phyloP scores from a whole-genome alignment of 1,139 yeast species.

The Wickerhamiella infanticola region DNA sequence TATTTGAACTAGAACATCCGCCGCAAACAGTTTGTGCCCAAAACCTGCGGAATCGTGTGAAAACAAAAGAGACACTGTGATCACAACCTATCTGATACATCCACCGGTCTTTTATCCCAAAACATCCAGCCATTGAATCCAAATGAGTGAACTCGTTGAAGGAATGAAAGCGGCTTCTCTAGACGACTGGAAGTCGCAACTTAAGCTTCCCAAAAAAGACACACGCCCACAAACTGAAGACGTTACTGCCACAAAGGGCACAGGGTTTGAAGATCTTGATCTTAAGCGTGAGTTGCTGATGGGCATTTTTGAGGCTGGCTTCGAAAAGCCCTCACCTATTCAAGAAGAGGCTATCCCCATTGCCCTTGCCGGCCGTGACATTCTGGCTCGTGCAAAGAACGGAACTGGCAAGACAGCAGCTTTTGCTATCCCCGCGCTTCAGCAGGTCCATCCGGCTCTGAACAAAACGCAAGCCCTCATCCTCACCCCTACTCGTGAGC shows the following conservation, averaged over 20 bases:
- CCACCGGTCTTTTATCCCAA: too few relatives aligned
- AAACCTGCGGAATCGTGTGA: too few relatives aligned
- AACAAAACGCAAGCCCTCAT: constrained; percentile 80
- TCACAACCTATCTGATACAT: too few relatives aligned
- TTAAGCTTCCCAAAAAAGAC: constrained; percentile 72
- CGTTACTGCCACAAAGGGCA: constrained; percentile 83
- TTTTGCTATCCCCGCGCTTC: constrained; percentile 75
- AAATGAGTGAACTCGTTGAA: constrained; percentile 2
- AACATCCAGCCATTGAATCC: too few relatives aligned
- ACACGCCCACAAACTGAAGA: constrained; percentile 93
- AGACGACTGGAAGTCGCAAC: constrained; percentile 49
- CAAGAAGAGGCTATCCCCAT: constrained; percentile 97
- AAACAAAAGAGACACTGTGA: too few relatives aligned
- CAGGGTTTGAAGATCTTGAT: constrained; percentile 80
- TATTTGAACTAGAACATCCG: too few relatives aligned
- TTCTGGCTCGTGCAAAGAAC: constrained; percentile 93
- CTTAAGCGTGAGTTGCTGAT: constrained; percentile 83
- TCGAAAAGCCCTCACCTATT: constrained; percentile 95
- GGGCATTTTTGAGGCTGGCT: constrained; percentile 99
- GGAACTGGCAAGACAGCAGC: constrained; percentile 99
- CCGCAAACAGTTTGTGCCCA: too few relatives aligned
- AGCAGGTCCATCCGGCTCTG: constrained; percentile 67
- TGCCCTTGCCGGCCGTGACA: constrained; percentile 90
- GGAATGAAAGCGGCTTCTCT: neutral
- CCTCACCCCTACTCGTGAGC: constrained; percentile 85